Conservation (phyloP, 2,329 filamentous ascomycete genomes). For the Aspergillus tubingensis region DNA sequence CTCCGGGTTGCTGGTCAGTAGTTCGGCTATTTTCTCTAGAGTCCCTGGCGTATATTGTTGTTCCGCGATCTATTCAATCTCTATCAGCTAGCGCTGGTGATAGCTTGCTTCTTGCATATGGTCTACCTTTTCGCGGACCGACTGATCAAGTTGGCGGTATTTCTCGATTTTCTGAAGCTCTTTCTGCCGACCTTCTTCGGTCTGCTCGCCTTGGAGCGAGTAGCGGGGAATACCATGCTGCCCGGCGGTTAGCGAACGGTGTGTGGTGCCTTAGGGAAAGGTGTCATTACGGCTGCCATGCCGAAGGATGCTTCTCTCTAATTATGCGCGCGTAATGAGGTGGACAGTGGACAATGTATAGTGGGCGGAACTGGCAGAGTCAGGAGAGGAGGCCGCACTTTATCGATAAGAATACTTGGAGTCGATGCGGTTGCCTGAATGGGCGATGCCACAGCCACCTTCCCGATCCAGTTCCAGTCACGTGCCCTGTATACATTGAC, state of each 20-base stretch:
- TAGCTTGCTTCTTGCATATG: background rate
- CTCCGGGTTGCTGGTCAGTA: slow-evolving; percentile 50
- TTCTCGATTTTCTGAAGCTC: slow-evolving; percentile 74
- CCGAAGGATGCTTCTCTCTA: background rate
- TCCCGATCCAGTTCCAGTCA: slow-evolving; percentile 11
- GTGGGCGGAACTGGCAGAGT: background rate
- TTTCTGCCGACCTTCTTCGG: slow-evolving; percentile 69
- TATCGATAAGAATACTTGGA: background rate
- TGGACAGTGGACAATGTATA: background rate
- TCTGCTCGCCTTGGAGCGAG: slow-evolving; percentile 57
- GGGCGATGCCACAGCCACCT: slow-evolving; percentile 10
- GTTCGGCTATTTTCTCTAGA: slow-evolving; percentile 46
- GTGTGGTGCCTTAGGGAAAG: slow-evolving; percentile 1
- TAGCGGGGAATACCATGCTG: slow-evolving; percentile 84
- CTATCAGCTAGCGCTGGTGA: slow-evolving; percentile 5
- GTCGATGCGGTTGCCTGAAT: slow-evolving; percentile 5
- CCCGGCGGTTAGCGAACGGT: slow-evolving; percentile 25
- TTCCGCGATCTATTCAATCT: slow-evolving; percentile 36
- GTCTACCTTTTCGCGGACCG: slow-evolving; percentile 66
- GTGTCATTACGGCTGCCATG: slow-evolving; percentile 35
- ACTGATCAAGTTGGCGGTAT: slow-evolving; percentile 71
- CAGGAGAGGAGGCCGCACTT: background rate
- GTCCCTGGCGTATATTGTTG: slow-evolving; percentile 46
- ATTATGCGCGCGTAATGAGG: background rate
- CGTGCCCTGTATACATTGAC: slow-evolving; percentile 5